Evolutionary conservation across 805 yeast genomes (phyloP).

Genomic region (Blastobotrys mokoenaii): DNA sequence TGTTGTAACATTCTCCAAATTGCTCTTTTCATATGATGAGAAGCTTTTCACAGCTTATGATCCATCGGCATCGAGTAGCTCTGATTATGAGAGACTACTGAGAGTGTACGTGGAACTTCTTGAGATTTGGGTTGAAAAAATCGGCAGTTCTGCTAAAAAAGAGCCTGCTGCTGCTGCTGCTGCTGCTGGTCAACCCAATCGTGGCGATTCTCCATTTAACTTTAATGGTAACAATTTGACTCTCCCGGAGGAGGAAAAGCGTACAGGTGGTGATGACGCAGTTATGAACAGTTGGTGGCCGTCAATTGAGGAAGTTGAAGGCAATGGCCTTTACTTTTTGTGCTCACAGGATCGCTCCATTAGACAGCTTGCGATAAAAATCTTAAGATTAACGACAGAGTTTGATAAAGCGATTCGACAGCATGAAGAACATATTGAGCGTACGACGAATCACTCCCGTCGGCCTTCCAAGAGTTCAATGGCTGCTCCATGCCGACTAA

Average conservation of each 20-base stretch:
- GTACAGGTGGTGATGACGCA: constrained; percentile 1
- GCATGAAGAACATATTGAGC: constrained; percentile 7
- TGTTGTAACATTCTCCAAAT: constrained; percentile 66
- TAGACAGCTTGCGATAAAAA: constrained; percentile 66
- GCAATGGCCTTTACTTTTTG: constrained; percentile 84
- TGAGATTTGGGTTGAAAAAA: constrained; percentile 59
- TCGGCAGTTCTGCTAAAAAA: constrained; percentile 4
- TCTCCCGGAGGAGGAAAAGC: constrained; percentile 17
- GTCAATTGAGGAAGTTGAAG: constrained; percentile 89
- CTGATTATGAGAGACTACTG: constrained; percentile 51
- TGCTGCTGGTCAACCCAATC: too few relatives aligned
- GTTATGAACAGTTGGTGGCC: constrained; percentile 58
- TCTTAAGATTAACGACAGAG: constrained; percentile 69
- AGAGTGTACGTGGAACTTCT: constrained; percentile 68
- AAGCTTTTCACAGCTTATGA: constrained; percentile 37
- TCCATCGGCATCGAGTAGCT: constrained; percentile 50
- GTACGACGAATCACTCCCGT: constrained; percentile 12
- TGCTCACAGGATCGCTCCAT: constrained; percentile 78
- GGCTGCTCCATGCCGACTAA: constrained; percentile 29
- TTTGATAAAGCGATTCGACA: constrained; percentile 76
- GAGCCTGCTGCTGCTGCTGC: background rate
- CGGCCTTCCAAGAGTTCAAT: constrained; percentile 11
- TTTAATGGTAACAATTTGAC: constrained; percentile 5
- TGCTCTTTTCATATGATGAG: constrained; percentile 74
- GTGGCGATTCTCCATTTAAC: constrained; percentile 3